Percentiles rank a stretch among this genome's conserved stretches.
phyloP scores from a whole-genome alignment of 306 rosid species.

The Oxytropis ochrocephala region DNA sequence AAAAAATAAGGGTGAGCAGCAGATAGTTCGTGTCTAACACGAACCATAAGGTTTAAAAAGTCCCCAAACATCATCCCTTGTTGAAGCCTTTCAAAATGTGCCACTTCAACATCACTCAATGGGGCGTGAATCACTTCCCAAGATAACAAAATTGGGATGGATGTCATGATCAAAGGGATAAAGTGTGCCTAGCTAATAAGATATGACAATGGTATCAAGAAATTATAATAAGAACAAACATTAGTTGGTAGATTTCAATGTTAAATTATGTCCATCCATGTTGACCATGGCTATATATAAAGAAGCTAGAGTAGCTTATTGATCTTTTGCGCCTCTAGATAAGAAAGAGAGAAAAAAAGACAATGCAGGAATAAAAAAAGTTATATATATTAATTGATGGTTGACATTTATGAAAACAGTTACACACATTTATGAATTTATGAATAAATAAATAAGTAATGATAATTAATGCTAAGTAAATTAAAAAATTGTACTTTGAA shows the following conservation, averaged over 20 bases:
- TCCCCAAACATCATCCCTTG: not conserved
- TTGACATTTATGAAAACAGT: no score
- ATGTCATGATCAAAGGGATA: not conserved
- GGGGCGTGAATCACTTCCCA: not conserved
- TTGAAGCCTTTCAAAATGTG: not conserved
- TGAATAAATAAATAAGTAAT: not conserved
- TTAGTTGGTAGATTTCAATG: not conserved
- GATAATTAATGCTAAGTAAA: not conserved
- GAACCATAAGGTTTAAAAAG: not conserved
- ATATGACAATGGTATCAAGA: no score
- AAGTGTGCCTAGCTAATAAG: not conserved
- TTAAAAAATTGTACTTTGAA: no score
- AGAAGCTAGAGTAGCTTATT: not conserved
- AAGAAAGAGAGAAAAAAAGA: no score
- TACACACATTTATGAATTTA: no score
- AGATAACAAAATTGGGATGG: not conserved
- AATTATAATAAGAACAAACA: no score
- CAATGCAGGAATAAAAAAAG: not conserved
- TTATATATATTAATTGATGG: no score
- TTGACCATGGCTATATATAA: no score
- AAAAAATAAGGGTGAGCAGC: not conserved
- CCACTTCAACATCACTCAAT: not conserved
- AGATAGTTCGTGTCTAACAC: not conserved
- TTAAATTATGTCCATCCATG: no score
- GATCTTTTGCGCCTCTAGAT: no score